Evolutionary conservation across 2,329 filamentous ascomycete species (phyloP).

Genomic region (Epichloe glyceriae): DNA sequence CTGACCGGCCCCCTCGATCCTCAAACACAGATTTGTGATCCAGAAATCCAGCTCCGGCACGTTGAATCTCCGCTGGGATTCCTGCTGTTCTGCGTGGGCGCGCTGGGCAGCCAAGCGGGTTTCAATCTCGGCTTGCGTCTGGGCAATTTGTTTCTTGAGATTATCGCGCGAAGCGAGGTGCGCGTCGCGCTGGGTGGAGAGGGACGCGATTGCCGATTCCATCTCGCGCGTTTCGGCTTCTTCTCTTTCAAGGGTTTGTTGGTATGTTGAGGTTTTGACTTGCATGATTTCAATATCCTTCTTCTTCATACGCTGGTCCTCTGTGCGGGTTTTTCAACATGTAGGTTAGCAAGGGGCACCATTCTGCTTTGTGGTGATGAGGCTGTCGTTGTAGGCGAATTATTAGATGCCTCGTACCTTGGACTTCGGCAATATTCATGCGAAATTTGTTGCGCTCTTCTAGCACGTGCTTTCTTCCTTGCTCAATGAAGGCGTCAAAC

Average conservation of each 20-base stretch:
- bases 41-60: conserved; percentile 91
- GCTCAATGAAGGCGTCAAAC: conserved; percentile 91
- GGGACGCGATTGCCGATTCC: conserved; percentile 45
- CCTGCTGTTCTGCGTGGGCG: conserved; percentile 59
- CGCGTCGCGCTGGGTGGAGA: conserved; percentile 46
- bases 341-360: conserved; percentile 1
- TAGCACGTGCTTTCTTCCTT: conserved; percentile 74
- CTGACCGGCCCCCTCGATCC: conserved; percentile 77
- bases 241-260: conserved; percentile 65
- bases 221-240: conserved; percentile 66
- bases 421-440: conserved; percentile 76
- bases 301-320: conserved; percentile 83
- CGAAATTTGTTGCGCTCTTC: conserved; percentile 92
- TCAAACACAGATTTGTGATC: conserved; percentile 78
- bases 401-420: conserved; percentile 46
- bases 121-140: conserved; percentile 59
- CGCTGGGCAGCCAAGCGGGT: conserved; percentile 57
- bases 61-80: conserved; percentile 78
- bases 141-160: conserved; percentile 48
- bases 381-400: not conserved
- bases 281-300: conserved; percentile 75
- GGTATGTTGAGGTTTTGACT: conserved; percentile 56
- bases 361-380: not conserved
- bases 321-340: conserved; percentile 29
- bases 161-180: conserved; percentile 44